Evolutionary conservation across 169 alveolate genomes (phyloP), one percentile per base, ranked within the genome.

Genomic region (Pseudocohnilembus persalinus): DNA sequence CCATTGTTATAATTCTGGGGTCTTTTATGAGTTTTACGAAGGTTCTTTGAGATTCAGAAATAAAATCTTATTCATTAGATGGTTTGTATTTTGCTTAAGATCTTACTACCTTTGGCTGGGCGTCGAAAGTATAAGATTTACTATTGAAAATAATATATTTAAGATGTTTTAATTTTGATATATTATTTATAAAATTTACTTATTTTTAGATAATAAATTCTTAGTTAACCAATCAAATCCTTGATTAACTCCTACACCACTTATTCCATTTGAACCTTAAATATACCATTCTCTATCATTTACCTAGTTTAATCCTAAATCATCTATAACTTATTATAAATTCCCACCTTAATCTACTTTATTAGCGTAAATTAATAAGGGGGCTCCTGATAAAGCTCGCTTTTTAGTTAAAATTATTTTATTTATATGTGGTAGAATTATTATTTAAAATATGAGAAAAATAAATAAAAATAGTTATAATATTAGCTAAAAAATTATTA

Each of bases 41-140:
- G 26, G 89, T 85, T 31, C 73, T 29, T 74, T 76, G 29, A 4
- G 89, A 83, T 29, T 85, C 20, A 49, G 26, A 11, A 49, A 20
- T 85, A 28, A 85, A 72, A 78, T 77, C 80, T 35, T 73, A 49
- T 68, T 82, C 87, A n/a, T 73, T 35, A 24, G 77, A 78, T 29
- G 76, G 49, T 80, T 79, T 88, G 64, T 88, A 88, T 68, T 83
- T 81, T 28, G 74, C 64, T 83, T 83, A 77, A 28, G 83, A 76
- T 64, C 73, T 73, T 11, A 88, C 92, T 26, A 88, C 92, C 65
- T 83, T 83, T 27, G 92, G 92, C 72, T 83, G 83, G 31, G 92
- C 92, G 31, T 78, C 84, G 73, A 85, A 85, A 77, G 73, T 77
- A 31, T 32, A 77, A 11, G 74, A 63, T 33, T 77, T 77, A 27